Base-by-base conservation (phyloP, 495 filamentous ascomycete genomes). In the Margaritispora aquatica region DNA sequence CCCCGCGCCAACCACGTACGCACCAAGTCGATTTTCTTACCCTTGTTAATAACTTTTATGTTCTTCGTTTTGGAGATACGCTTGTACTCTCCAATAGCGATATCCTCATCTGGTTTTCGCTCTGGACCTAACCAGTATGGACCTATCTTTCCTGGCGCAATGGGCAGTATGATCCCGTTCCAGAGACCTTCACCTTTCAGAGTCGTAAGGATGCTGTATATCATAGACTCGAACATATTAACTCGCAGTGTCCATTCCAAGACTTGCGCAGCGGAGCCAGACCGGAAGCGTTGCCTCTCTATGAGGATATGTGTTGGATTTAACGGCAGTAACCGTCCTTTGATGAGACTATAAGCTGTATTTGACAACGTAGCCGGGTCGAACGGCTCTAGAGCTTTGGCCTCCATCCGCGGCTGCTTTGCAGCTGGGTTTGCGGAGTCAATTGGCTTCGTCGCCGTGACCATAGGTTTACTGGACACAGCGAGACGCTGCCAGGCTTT, bases 231-330 rank as follows among this genome's bases (percentile, higher is more conserved):
- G 21, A 97, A 81, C 68, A 90, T 88, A 61, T 96, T 95, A 2
- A 97, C 92, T 1, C 91, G 79, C 29, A 96, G 60, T 20, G 92
- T 96, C 94, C 93, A 97, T 71, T 97, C 90, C 34, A 84, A 81
- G 2, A 97, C 81, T 7, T 83, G 79, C 0, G 80, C 63, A 0
- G 70, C 77, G 27, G 89, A 82, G 19, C 74, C 76, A 11, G 84
- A 86, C 24, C 94, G 88, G 72, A 87, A 95, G 1, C 93, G 88
- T 68, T 97, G 93, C 2, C 89, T 84, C 72, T 97, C 93, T 55
- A 97, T 92, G 1, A 97, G 78, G 41, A 97, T 76, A 63, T 87
- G 84, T 13, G 82, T 88, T 1, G 88, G 90, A 1, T 74, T 70
- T 31, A 68, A 68, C 13, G 64, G 71, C 17, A 87, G 68, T 7